phyloP scores from a whole-genome alignment of 164 flowering plant genomes.

The Macadamia tetraphylla region DNA sequence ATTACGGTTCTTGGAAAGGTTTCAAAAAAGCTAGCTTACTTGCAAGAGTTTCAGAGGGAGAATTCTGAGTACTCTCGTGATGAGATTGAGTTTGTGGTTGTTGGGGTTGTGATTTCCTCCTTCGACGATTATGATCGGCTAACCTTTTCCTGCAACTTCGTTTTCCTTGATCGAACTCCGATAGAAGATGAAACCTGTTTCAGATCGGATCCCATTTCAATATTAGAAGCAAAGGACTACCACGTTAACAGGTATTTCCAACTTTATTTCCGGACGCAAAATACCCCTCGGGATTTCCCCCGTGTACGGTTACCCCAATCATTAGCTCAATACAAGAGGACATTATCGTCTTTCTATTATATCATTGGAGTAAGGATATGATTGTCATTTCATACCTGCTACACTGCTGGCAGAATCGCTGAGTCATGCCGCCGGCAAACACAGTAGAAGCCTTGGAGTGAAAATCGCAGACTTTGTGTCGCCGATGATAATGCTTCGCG shows the following conservation, averaged over 20 bases:
- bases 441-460: conserved; percentile 50
- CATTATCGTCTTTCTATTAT: conserved; percentile 20
- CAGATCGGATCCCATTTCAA: background rate
- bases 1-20: background rate
- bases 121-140: background rate
- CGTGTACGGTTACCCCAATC: conserved; percentile 35
- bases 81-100: conserved; percentile 17
- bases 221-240: background rate
- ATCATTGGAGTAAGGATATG: conserved; percentile 12
- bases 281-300: conserved; percentile 46
- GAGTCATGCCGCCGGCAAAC: conserved; percentile 38
- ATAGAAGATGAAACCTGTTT: background rate
- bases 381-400: conserved; percentile 40
- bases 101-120: background rate
- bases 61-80: conserved; percentile 16
- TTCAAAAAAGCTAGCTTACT: conserved; percentile 14
- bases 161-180: background rate
- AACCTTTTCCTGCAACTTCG: background rate
- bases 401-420: conserved; percentile 66
- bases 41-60: conserved; percentile 30
- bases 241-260: background rate
- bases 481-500: conserved; percentile 53
- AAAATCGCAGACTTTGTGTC: conserved; percentile 60
- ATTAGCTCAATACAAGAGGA: conserved; percentile 21
- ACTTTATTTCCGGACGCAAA: conserved; percentile 17